Percentiles rank a stretch among this genome's conserved stretches.
Evolutionary conservation across 352 stramenopile genomes (phyloP).

Genomic region (Globisporangium ultimum): DNA sequence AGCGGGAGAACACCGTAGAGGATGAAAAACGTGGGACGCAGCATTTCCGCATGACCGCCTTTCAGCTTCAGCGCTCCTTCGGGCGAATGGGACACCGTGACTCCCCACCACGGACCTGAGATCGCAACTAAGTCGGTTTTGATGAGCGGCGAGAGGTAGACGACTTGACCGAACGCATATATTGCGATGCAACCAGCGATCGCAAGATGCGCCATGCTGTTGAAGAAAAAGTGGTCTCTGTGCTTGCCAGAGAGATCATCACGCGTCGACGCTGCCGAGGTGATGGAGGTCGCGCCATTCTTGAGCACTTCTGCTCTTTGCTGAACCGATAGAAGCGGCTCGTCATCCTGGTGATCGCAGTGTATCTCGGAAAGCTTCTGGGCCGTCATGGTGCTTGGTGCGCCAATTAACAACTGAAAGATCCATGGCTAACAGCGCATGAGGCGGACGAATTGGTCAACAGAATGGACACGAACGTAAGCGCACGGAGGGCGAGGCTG

Average conservation of each 20-base stretch:
- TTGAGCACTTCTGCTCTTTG: neutral
- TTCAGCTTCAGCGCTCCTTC: slow-evolving; percentile 16
- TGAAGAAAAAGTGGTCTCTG: neutral
- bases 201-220: slow-evolving; percentile 23
- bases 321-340: too few species aligned
- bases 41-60: slow-evolving; percentile 51
- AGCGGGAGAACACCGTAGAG: slow-evolving; percentile 45
- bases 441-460: too few species aligned
- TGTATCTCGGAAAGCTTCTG: neutral
- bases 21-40: slow-evolving; percentile 49
- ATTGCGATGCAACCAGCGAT: slow-evolving; percentile 32
- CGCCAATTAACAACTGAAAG: neutral
- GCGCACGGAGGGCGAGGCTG: too few species aligned
- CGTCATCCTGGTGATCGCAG: neutral
- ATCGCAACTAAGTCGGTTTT: slow-evolving; percentile 25
- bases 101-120: slow-evolving; percentile 26
- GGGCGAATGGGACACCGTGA: slow-evolving; percentile 11
- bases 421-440: too few species aligned
- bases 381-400: neutral
- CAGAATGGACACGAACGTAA: too few species aligned
- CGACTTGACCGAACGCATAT: slow-evolving; percentile 35
- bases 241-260: too few species aligned
- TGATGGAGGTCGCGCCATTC: too few species aligned
- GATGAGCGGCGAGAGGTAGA: slow-evolving; percentile 38
- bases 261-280: too few species aligned